Evolutionary conservation across 164 flowering plant genomes (phyloP), one percentile per base, ranked within the genome.

Genomic region (Annona squamosa): DNA sequence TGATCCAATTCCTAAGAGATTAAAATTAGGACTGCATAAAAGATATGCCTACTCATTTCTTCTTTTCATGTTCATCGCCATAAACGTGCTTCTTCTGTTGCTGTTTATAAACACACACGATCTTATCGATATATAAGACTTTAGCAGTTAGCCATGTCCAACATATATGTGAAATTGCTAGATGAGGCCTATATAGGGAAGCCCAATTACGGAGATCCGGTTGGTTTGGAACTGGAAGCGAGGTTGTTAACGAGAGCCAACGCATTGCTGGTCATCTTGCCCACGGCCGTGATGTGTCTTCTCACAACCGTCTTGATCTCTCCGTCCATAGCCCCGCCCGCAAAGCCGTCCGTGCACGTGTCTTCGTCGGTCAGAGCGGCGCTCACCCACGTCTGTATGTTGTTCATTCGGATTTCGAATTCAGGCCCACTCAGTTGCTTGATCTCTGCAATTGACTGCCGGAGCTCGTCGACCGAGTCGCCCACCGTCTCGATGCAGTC

Each of bases 301-400:
- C 71, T 75, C 37, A 83, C 75, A 45, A 59, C 73, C 1, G 46
- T 75, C 83, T 78, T 84, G 57, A 84, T 48, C 26, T 45, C 46
- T 1, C 68, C 75, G 47, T 68, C 65, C 46, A 52, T 37, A 46
- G 70, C 52, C 19, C 67, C 68, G 10, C 68, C 79, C 0, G 72
- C 68, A 48, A 83, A 83, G 47, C 84, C 85, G 19, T 83, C 81
- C 61, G 77, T 62, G 67, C 85, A 81, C 1, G 85, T 81, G 69
- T 69, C 73, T 41, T 79, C 84, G 46, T 83, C 78, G 2, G 85
- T 81, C 10, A 83, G 73, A 2, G 85, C 85, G 4, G 84, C 81
- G 57, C 85, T 83, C 4, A 81, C 82, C 85, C 85, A 83, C 3
- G 85, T 83, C 74, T 79, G 72, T 7, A 79, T 82, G 70, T 83